phyloP scores from a whole-genome alignment of 179 eudicot genomes.

The Spinacia oleracea region DNA sequence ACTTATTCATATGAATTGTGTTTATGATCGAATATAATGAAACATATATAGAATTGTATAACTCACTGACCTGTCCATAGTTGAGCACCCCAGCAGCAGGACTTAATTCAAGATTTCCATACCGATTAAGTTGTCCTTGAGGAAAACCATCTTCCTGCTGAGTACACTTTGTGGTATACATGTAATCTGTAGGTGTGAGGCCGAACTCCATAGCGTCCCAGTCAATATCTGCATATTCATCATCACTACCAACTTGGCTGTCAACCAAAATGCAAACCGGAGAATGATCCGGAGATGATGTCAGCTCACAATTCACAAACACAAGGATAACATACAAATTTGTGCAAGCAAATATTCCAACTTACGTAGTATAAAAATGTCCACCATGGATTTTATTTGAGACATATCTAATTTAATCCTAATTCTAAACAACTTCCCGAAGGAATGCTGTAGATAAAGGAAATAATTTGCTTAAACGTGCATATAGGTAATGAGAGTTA shows the following conservation, averaged over 20 bases:
- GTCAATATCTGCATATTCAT: constrained; percentile 34
- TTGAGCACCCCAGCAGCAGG: constrained; percentile 42
- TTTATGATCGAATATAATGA: background rate
- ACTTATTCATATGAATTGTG: background rate
- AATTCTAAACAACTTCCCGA: too few relatives aligned
- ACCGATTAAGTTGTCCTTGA: constrained; percentile 34
- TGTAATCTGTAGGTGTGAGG: constrained; percentile 42
- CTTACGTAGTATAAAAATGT: too few relatives aligned
- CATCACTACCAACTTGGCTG: constrained; percentile 31
- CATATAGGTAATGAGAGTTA: too few relatives aligned
- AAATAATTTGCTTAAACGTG: too few relatives aligned
- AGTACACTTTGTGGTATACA: constrained; percentile 43
- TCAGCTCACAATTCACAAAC: background rate
- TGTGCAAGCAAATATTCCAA: too few relatives aligned
- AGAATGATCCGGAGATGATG: background rate
- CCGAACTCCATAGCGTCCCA: constrained; percentile 44
- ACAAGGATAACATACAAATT: background rate
- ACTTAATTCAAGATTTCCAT: constrained; percentile 37
- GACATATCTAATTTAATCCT: too few relatives aligned
- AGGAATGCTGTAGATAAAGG: too few relatives aligned
- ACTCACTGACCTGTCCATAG: constrained; percentile 40
- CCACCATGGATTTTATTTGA: too few relatives aligned
- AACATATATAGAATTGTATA: background rate
- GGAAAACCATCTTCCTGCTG: constrained; percentile 23
- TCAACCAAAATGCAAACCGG: background rate